Conservation (phyloP, 345 rosid species). For the Populus deltoides region DNA sequence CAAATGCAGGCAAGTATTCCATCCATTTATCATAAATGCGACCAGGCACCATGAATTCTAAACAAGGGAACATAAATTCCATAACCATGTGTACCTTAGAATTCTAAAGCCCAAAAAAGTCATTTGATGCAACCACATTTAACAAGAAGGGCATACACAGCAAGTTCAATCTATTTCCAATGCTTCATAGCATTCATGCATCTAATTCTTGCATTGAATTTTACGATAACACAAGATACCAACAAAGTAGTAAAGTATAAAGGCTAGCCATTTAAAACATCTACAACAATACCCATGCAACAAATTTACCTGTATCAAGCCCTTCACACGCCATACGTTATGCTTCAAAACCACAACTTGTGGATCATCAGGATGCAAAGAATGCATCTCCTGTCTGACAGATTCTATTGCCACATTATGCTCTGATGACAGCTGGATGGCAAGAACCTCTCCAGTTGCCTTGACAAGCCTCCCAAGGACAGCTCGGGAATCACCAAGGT, state of each 20-base stretch:
- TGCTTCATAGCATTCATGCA: not conserved
- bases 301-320: conserved; percentile 29
- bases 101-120: not conserved
- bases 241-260: not conserved
- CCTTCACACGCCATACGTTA: conserved; percentile 39
- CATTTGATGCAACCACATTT: not conserved
- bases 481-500: conserved; percentile 34
- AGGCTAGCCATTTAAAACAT: not conserved
- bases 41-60: not conserved
- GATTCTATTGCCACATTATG: conserved; percentile 32
- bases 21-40: not conserved
- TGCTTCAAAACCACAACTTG: conserved; percentile 33
- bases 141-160: too few relatives aligned
- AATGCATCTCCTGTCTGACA: conserved; percentile 36
- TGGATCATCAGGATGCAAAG: conserved; percentile 33
- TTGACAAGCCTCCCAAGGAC: conserved; percentile 29
- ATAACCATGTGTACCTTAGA: not conserved
- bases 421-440: conserved; percentile 33
- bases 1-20: not conserved
- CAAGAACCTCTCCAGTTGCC: conserved; percentile 34
- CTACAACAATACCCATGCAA: not conserved
- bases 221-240: not conserved
- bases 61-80: not conserved
- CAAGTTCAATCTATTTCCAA: not conserved
- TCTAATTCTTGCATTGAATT: not conserved